Base-by-base conservation (phyloP, 192 early-diverging fungal genomes). In the Borealophlyctis nickersoniae region DNA sequence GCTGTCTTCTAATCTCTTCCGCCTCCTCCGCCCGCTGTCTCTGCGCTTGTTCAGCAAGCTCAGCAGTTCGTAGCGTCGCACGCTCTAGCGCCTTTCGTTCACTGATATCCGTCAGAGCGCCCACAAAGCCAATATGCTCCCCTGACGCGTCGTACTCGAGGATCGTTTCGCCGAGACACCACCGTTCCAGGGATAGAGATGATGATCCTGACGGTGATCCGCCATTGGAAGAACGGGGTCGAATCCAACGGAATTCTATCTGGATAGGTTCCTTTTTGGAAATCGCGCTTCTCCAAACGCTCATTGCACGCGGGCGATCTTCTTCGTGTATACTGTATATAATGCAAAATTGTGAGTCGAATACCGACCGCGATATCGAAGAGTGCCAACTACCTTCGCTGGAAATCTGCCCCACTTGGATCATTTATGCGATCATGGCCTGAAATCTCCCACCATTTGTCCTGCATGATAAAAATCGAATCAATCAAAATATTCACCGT, bases 1-100 rank as follows among this genome's bases (percentile, higher is more conserved):
- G 70, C 34, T 76, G 65, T 24, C 53, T 23, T 56, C 62, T 56
- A 3, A 68, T 36, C 24, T 52, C 28, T 36, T 72, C 70, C 0
- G 74, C 74, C 45, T 76, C 74, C 45, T 76, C 70, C n/a, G 74
- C 74, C 0, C 70, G 13, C 22, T 51, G 52, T 49, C 62, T 27
- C 56, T 76, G 74, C 32, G 61, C 27, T 30, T 60, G 60, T 62
- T 76, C 70, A n/a, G 70, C 74, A 29, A 65, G 22, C 58, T 69
- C 45, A 7, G 64, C 31, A 4, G 62, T 63, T 14, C 65, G 34
- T 13, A 72, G 26, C 27, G 36, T 34, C 35, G 67, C 70, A 7
- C 23, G 30, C 45, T 76, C 74, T 16, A 69, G 28, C 13, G 30
- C 24, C 59, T 72, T 76, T 1, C 58, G 45, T 26, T 58, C 56